Evolutionary conservation across 495 filamentous ascomycete species (phyloP), one percentile per base, ranked within the genome.

Genomic region (Neurospora sp.): DNA sequence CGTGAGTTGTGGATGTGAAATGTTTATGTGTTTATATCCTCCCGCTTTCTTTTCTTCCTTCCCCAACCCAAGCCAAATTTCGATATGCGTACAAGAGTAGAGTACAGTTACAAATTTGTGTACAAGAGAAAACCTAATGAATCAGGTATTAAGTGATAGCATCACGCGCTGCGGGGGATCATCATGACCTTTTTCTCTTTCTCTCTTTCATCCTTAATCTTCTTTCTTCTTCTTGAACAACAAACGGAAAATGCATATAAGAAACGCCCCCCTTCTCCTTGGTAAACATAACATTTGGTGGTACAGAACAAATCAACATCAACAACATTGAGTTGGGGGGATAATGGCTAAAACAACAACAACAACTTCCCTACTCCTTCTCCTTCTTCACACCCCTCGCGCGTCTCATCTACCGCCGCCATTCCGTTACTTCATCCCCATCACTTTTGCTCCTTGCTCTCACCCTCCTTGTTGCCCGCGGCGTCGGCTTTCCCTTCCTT

Each of bases 401-500:
- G 18, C 42, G 42, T 45, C 42, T 35, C 27, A 65, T 65, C 53
- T 12, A 65, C 53, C 22, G 14, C 47, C 53, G 31, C 27, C 53
- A 35, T 35, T 65, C 53, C 6, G 6, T 65, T 65, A 35, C 7
- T 53, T 39, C 45, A 37, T 22, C 39, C 38, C 53, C 39, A 31
- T 39, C 53, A 68, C 69, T 45, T 71, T 69, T 40, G 12, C 53
- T 71, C 45, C 18, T 44, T 73, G 61, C 53, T 70, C 71, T 73
- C 70, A 75, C 71, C 20, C 8, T 72, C 35, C 72, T 68, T 73
- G 47, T 59, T 59, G 47, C 47, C 20, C 20, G 10, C 10, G 18
- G 18, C n/a, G 14, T 73, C 71, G 0, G 39, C 22, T 31, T 68
- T 12, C 71, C 59, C 71, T 40, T 79, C 75, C 71, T 75, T 74